phyloP scores from a whole-genome alignment of 2,329 filamentous ascomycete species.

The Cucurbitaria berberidis region DNA sequence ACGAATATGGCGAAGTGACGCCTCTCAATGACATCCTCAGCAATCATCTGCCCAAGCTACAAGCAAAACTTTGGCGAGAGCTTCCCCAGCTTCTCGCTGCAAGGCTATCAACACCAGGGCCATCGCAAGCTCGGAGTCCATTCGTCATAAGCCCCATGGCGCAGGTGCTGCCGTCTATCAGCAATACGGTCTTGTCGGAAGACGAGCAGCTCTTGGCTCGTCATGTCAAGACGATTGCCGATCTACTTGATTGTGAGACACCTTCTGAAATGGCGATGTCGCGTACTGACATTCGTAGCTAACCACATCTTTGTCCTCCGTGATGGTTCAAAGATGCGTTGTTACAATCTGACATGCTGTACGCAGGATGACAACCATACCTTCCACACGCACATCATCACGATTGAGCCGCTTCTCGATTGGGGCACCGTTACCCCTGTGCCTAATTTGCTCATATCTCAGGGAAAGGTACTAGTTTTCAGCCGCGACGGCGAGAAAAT shows the following conservation, averaged over 20 bases:
- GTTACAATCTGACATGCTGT: constrained; percentile 4
- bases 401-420: constrained; percentile 15
- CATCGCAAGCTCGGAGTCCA: neutral
- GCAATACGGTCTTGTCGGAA: neutral
- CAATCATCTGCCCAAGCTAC: constrained; percentile 6
- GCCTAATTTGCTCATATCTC: neutral
- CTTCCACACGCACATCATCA: neutral
- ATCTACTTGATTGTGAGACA: constrained; percentile 6
- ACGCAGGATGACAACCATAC: neutral
- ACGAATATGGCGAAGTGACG: constrained; percentile 7
- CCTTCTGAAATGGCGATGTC: neutral
- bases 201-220: neutral
- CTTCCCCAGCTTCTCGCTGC: neutral
- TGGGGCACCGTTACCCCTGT: constrained; percentile 14
- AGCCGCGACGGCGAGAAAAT: constrained; percentile 15
- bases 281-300: neutral
- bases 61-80: constrained; percentile 18
- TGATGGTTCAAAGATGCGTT: neutral
- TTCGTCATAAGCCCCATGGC: neutral
- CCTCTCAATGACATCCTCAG: constrained; percentile 1
- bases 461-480: constrained; percentile 10
- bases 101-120: neutral
- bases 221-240: constrained; percentile 4
- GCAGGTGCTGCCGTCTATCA: neutral
- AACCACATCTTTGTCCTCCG: constrained; percentile 9